These are phyloP conservation scores for Hypoxylon fragiforme DNA, from an alignment of 495 filamentous ascomycete species.

Conservation along the genomic window DNA sequence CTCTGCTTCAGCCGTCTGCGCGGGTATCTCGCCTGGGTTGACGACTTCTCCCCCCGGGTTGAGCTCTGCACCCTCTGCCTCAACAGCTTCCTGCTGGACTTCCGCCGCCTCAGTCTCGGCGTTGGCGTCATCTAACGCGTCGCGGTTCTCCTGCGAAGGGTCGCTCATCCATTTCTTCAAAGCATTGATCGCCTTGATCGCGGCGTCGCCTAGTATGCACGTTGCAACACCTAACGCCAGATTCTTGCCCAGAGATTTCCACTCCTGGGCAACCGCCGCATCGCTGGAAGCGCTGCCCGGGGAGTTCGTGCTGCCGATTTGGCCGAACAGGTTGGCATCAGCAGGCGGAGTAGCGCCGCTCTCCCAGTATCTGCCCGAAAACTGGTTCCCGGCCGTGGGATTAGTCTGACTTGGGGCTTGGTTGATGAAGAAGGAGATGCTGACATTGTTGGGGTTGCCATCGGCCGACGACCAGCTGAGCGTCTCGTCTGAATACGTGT, in stretches of 20 bases:
- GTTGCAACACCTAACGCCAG: not conserved
- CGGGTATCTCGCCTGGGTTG: not conserved
- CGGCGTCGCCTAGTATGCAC: not conserved
- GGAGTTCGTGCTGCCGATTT: not conserved
- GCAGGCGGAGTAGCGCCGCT: not conserved
- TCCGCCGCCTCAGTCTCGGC: not conserved
- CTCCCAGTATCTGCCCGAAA: not conserved
- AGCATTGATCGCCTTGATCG: not conserved
- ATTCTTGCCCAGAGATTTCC: not conserved
- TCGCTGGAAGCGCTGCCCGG: not conserved
- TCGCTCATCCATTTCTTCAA: not conserved
- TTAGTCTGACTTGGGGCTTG: not conserved
- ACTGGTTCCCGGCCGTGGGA: not conserved
- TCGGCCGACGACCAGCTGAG: not conserved
- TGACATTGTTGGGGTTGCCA: not conserved
- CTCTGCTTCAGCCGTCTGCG: not conserved
- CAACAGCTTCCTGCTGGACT: not conserved
- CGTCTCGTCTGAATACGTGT: not conserved
- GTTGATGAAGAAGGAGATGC: not conserved
- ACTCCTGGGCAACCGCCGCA: not conserved
- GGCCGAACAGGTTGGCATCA: not conserved
- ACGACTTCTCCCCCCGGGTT: not conserved
- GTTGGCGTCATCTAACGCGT: not conserved
- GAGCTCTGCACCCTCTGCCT: not conserved
- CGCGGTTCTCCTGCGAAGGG: not conserved